phyloP scores from a whole-genome alignment of 257 asterid species.

The Catharanthus roseus region DNA sequence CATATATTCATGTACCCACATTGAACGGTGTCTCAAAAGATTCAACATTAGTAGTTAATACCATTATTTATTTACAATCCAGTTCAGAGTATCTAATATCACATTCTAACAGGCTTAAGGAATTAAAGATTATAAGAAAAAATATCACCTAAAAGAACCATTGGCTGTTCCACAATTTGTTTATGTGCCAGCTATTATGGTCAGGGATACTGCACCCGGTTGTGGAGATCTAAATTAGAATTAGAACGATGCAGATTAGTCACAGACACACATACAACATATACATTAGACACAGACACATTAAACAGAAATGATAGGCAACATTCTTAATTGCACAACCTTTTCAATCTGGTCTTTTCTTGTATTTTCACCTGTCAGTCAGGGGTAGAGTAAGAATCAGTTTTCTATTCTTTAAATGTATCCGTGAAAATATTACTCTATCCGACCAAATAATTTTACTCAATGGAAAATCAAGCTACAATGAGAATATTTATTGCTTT shows the following conservation, averaged over 20 bases:
- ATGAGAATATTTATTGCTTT: not conserved
- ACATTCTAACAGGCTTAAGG: not conserved
- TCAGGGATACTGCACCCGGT: not conserved
- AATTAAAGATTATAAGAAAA: not conserved
- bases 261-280: not conserved
- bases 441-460: not conserved
- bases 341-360: conserved; percentile 7
- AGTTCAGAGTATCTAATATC: too few relatives aligned
- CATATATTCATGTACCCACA: not conserved
- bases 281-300: not conserved
- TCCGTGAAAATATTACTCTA: not conserved
- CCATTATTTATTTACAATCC: not conserved
- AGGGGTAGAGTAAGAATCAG: not conserved
- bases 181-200: not conserved
- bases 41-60: not conserved
- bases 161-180: not conserved
- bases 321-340: not conserved
- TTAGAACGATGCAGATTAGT: not conserved
- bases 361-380: not conserved
- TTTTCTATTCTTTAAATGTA: not conserved
- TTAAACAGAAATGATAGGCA: not conserved
- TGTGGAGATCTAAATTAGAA: not conserved
- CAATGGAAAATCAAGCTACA: not conserved
- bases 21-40: not conserved
- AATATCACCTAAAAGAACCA: not conserved